Conservation (phyloP, 768 basidiomycete species). For the Calocybe indica region DNA sequence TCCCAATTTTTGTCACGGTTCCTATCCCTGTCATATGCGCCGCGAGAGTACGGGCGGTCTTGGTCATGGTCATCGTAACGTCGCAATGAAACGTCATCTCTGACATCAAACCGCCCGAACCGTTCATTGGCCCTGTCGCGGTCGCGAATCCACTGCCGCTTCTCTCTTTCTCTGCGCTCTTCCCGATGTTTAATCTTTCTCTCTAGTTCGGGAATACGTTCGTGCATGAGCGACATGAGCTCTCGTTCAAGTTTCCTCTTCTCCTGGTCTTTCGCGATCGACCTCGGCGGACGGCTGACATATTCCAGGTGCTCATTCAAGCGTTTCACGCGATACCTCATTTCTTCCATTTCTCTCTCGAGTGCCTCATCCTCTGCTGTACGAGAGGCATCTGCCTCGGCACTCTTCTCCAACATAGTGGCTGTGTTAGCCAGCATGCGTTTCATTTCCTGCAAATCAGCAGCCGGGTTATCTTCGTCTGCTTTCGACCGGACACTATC, state of each 20-base stretch:
- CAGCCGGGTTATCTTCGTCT: constrained; percentile 54
- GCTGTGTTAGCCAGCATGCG: constrained; percentile 75
- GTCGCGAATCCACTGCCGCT: constrained; percentile 70
- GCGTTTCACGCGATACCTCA: constrained; percentile 78
- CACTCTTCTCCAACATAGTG: constrained; percentile 68
- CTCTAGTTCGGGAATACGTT: constrained; percentile 88
- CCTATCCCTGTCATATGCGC: constrained; percentile 20
- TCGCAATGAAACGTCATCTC: constrained; percentile 35
- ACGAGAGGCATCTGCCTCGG: constrained; percentile 53
- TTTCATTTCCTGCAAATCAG: constrained; percentile 85
- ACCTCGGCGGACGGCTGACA: constrained; percentile 67
- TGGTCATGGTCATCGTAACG: constrained; percentile 38
- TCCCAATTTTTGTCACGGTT: constrained; percentile 16
- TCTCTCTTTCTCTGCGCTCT: constrained; percentile 69
- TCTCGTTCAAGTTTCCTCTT: constrained; percentile 83
- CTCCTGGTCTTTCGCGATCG: constrained; percentile 77
- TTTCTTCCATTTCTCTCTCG: constrained; percentile 84
- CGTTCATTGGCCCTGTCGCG: constrained; percentile 82
- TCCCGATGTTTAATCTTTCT: constrained; percentile 75
- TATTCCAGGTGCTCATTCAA: constrained; percentile 92
- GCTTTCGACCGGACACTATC: constrained; percentile 68
- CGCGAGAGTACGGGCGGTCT: constrained; percentile 50
- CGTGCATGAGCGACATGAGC: constrained; percentile 79
- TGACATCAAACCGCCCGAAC: constrained; percentile 62
- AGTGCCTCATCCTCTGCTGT: constrained; percentile 84